Conservation (phyloP, 2,329 filamentous ascomycete species). For the Penicillium hordei region DNA sequence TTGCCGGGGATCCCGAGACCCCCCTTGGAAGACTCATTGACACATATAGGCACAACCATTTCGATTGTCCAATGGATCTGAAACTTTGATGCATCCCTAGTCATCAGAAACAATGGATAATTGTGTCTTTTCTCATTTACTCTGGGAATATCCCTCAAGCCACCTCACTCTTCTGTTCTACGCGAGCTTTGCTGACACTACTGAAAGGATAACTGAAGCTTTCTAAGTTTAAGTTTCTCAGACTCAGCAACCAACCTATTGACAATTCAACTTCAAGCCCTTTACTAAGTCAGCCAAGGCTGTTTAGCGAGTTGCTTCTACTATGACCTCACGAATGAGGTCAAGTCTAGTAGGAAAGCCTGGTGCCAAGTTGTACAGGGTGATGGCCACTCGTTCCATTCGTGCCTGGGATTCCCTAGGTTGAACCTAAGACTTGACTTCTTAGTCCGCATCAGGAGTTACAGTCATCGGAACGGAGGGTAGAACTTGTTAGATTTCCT, state of each 20-base stretch:
- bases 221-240: background rate
- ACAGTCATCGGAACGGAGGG: conserved; percentile 22
- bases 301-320: background rate
- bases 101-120: conserved; percentile 11
- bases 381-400: conserved; percentile 2
- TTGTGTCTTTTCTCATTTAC: background rate
- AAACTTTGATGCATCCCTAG: conserved; percentile 20
- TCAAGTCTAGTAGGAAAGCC: background rate
- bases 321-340: background rate
- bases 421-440: conserved; percentile 14
- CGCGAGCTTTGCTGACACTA: conserved; percentile 17
- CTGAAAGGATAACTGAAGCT: background rate
- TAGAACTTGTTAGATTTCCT: background rate
- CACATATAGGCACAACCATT: background rate
- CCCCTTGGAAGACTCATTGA: background rate
- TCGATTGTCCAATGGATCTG: background rate
- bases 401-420: conserved; percentile 7
- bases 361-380: conserved; percentile 19
- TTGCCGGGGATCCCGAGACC: background rate
- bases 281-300: background rate
- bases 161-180: background rate
- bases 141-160: conserved; percentile 11
- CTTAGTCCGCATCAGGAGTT: conserved; percentile 19
- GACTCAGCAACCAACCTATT: background rate
- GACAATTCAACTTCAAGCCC: background rate